phyloP scores from a whole-genome alignment of 2,329 filamentous ascomycete species.

The Scytalidium lignicola region DNA sequence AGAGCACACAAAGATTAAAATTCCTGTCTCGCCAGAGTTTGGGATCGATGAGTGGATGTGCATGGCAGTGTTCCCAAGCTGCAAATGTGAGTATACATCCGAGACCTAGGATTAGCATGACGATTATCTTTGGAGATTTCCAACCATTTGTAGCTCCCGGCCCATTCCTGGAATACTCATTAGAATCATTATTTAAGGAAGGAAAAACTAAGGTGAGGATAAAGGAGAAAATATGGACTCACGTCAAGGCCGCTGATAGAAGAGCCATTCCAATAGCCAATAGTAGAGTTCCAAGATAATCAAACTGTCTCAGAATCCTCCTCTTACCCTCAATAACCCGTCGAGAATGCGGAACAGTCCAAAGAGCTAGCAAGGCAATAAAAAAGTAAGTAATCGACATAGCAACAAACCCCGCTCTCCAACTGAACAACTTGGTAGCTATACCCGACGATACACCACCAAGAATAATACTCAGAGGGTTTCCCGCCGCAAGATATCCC shows the following conservation, averaged over 20 bases:
- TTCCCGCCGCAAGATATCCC: slow-evolving; percentile 49
- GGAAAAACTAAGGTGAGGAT: no score
- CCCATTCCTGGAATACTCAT: slow-evolving; percentile 14
- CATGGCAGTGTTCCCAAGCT: slow-evolving; percentile 54
- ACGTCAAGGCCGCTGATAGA: slow-evolving; percentile 20
- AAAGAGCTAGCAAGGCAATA: slow-evolving; percentile 51
- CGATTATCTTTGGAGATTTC: slow-evolving; percentile 57
- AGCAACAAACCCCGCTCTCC: slow-evolving; percentile 59
- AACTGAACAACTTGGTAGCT: slow-evolving; percentile 54
- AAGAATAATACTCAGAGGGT: slow-evolving; percentile 35
- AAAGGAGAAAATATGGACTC: slow-evolving; percentile 4
- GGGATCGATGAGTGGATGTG: slow-evolving; percentile 47
- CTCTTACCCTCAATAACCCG: slow-evolving; percentile 21
- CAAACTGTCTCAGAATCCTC: slow-evolving; percentile 12
- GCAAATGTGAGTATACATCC: slow-evolving; percentile 51
- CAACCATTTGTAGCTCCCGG: slow-evolving; percentile 48
- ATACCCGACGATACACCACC: slow-evolving; percentile 56
- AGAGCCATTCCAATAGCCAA: slow-evolving; percentile 16
- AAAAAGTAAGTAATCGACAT: slow-evolving; percentile 59
- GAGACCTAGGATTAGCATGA: slow-evolving; percentile 55
- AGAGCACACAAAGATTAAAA: slow-evolving; percentile 50
- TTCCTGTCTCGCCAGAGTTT: slow-evolving; percentile 56
- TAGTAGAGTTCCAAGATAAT: slow-evolving; percentile 20
- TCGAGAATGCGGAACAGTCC: slow-evolving; percentile 57
- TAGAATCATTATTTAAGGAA: slow-evolving; percentile 1